These are phyloP conservation scores for Skeletonema marinoi DNA, from an alignment of 108 stramenopile species.

Conservation along the genomic window DNA sequence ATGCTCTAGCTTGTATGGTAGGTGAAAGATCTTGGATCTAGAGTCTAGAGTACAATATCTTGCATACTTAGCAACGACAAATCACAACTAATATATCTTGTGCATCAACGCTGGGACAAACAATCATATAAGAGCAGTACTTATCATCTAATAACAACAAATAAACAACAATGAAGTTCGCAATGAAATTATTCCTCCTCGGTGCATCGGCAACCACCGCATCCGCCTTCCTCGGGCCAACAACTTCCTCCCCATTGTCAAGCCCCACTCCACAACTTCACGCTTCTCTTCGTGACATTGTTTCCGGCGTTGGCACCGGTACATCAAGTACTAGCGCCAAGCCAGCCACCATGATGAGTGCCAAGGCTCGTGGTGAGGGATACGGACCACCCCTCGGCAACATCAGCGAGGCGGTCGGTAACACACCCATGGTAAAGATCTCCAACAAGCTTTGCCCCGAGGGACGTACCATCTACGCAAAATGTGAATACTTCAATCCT, in stretches of 20 bases:
- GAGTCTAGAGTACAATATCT: no score
- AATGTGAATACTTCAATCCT: constrained; percentile 89
- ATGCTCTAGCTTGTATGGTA: no score
- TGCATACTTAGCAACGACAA: no score
- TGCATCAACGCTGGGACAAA: no score
- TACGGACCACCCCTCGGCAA: constrained; percentile 49
- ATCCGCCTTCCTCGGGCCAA: background rate
- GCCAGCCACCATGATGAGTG: background rate
- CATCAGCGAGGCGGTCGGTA: constrained; percentile 64
- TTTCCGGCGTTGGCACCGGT: background rate
- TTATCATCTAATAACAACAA: background rate
- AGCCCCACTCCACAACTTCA: background rate
- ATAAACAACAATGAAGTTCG: background rate
- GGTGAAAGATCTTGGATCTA: no score
- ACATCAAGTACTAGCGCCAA: background rate
- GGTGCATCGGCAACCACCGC: background rate
- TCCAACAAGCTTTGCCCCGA: constrained; percentile 45
- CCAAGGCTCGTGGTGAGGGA: constrained; percentile 22
- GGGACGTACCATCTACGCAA: constrained; percentile 75
- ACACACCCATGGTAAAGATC: constrained; percentile 65
- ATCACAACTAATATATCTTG: no score
- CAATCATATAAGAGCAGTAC: no score
- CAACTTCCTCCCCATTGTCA: background rate
- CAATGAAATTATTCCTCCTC: background rate
- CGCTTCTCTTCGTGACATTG: background rate